phyloP scores from a whole-genome alignment of 2,329 filamentous ascomycete genomes.

The Scytalidium lignicola region DNA sequence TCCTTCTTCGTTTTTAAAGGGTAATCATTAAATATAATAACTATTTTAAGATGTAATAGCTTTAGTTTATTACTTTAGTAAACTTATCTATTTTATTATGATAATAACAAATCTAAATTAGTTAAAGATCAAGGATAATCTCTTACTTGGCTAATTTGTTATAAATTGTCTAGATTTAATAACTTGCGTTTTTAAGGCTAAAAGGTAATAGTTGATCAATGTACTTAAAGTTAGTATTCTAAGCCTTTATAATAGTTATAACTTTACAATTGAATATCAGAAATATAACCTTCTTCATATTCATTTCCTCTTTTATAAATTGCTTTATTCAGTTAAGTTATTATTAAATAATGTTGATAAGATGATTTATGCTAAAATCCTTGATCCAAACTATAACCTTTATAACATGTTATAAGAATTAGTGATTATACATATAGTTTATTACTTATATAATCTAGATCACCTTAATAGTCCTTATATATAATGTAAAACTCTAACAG shows the following conservation, averaged over 20 bases:
- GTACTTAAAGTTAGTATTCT: conserved; percentile 1
- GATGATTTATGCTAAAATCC: conserved; percentile 3
- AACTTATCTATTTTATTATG: neutral
- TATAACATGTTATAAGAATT: neutral
- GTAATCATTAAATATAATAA: neutral
- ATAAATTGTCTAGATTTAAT: conserved; percentile 4
- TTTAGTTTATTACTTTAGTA: neutral
- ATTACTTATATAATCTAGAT: neutral
- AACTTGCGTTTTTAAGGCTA: conserved; percentile 1
- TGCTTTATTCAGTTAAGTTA: neutral
- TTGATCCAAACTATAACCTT: neutral
- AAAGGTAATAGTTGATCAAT: conserved; percentile 1
- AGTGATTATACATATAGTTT: neutral
- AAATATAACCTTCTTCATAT: conserved; percentile 3
- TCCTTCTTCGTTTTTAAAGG: neutral
- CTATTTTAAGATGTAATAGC: neutral
- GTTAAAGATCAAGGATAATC: neutral
- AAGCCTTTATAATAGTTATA: neutral
- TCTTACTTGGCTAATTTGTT: neutral
- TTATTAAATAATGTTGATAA: neutral
- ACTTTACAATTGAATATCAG: conserved; percentile 7
- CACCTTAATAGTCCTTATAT: neutral
- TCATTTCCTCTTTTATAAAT: neutral
- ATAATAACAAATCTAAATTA: neutral
- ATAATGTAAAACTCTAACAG: neutral